Evolutionary conservation across 2,329 filamentous ascomycete genomes (phyloP).

Genomic region (Penicillium olsonii): DNA sequence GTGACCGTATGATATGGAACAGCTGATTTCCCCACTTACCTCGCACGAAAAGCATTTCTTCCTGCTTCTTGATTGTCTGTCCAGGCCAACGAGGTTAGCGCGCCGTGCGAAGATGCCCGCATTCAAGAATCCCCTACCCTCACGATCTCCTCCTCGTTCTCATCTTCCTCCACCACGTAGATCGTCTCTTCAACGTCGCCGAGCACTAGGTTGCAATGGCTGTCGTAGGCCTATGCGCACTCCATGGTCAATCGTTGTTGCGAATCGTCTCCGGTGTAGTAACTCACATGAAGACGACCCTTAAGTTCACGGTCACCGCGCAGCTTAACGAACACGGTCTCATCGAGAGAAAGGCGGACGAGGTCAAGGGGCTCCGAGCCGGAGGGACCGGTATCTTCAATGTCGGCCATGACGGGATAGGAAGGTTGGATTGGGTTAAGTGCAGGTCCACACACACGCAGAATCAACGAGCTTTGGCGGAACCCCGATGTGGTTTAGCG

Average conservation of each 20-base stretch:
- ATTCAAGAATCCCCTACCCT: conserved; percentile 56
- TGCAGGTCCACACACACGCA: conserved; percentile 11
- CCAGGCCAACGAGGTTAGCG: conserved; percentile 11
- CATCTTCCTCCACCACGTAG: conserved; percentile 86
- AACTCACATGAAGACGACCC: conserved; percentile 84
- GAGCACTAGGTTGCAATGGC: conserved; percentile 94
- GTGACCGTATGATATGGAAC: conserved; percentile 16
- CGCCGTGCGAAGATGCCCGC: neutral
- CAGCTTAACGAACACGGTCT: conserved; percentile 96
- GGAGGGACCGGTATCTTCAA: conserved; percentile 66
- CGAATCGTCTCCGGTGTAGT: neutral
- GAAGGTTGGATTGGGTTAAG: conserved; percentile 8
- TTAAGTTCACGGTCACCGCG: conserved; percentile 94
- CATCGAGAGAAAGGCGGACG: conserved; percentile 89
- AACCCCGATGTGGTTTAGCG: conserved; percentile 20
- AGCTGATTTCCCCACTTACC: conserved; percentile 56
- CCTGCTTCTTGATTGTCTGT: conserved; percentile 92
- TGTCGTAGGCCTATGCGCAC: conserved; percentile 80
- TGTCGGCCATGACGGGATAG: conserved; percentile 70
- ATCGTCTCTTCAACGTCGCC: conserved; percentile 98
- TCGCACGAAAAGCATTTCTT: conserved; percentile 97
- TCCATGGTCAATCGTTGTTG: conserved; percentile 18
- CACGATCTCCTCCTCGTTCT: conserved; percentile 71
- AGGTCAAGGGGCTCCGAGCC: conserved; percentile 93
- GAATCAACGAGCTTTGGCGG: conserved; percentile 25